Percentiles rank a stretch among this genome's conserved stretches.
Conservation (phyloP, 768 basidiomycete species). For the Boletus rubescentipes region DNA sequence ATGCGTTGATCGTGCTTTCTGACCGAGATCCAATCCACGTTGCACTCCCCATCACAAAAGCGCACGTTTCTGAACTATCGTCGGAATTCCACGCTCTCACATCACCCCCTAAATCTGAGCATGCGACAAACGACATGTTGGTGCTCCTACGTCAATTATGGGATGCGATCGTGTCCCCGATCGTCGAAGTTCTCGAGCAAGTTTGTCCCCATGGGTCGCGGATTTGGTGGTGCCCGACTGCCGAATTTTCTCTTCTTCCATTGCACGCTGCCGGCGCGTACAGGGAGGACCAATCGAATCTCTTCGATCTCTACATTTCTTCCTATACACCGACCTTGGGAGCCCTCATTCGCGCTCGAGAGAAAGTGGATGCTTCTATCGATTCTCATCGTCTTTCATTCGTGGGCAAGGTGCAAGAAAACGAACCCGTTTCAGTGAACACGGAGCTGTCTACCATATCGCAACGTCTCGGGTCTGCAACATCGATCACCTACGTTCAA, state of each 20-base stretch:
- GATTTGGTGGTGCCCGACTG: slow-evolving; percentile 18
- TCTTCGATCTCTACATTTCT: neutral
- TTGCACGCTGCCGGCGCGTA: neutral
- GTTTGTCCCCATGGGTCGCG: neutral
- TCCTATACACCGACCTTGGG: slow-evolving; percentile 8
- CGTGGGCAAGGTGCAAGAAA: slow-evolving; percentile 3
- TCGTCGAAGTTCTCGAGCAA: slow-evolving; percentile 5
- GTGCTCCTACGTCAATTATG: slow-evolving; percentile 19
- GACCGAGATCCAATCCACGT: slow-evolving; percentile 1
- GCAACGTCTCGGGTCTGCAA: neutral
- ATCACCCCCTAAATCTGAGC: neutral
- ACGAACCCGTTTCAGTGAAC: neutral
- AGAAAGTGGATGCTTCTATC: neutral
- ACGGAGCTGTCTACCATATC: neutral
- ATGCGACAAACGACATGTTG: neutral
- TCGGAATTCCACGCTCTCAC: neutral
- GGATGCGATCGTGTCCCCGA: slow-evolving; percentile 15
- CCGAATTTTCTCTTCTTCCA: slow-evolving; percentile 3
- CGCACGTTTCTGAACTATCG: neutral
- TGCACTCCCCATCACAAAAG: neutral
- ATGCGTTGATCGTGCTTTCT: slow-evolving; percentile 31
- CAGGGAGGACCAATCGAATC: neutral
- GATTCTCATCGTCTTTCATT: neutral
- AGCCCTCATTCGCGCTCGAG: neutral
- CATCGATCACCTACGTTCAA: neutral